Percentiles rank a stretch among this genome's conserved stretches.
phyloP scores from a whole-genome alignment of 2,329 filamentous ascomycete species.

The Aspergillus quadrilineatus region DNA sequence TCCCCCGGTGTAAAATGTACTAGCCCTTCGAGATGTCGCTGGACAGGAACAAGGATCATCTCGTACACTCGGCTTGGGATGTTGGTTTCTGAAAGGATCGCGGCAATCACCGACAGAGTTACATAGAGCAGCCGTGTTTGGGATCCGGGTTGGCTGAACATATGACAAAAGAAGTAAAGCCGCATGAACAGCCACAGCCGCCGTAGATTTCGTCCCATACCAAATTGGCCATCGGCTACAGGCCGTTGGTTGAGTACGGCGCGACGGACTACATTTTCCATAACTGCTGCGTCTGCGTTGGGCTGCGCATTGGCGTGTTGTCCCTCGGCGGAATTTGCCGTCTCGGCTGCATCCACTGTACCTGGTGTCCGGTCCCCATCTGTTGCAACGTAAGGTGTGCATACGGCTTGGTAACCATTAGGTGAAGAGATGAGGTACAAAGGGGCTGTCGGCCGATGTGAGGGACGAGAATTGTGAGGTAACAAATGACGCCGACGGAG shows the following conservation, averaged over 20 bases:
- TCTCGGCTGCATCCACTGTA: slow-evolving; percentile 8
- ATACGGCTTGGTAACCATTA: slow-evolving; percentile 45
- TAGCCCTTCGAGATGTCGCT: slow-evolving; percentile 47
- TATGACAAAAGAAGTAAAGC: slow-evolving; percentile 58
- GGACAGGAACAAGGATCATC: slow-evolving; percentile 40
- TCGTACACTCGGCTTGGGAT: slow-evolving; percentile 36
- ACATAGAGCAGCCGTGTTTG: slow-evolving; percentile 46
- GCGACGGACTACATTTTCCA: slow-evolving; percentile 36
- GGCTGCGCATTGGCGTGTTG: slow-evolving; percentile 13
- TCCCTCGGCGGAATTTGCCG: neutral
- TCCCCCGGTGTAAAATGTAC: slow-evolving; percentile 33
- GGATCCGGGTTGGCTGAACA: slow-evolving; percentile 53
- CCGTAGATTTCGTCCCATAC: slow-evolving; percentile 42
- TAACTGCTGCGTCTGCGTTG: slow-evolving; percentile 21
- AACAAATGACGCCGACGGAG: slow-evolving; percentile 26
- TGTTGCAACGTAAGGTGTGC: slow-evolving; percentile 41
- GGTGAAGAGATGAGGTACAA: slow-evolving; percentile 49
- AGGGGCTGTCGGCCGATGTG: slow-evolving; percentile 14
- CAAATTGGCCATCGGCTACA: slow-evolving; percentile 28
- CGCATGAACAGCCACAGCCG: slow-evolving; percentile 60
- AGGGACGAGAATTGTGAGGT: slow-evolving; percentile 4
- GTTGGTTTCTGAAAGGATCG: slow-evolving; percentile 44
- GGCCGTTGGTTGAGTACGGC: slow-evolving; percentile 31
- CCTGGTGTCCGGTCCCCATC: slow-evolving; percentile 21
- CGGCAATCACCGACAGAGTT: slow-evolving; percentile 35